Conservation (phyloP, 352 stramenopile genomes). For the Albugo laibachii region DNA sequence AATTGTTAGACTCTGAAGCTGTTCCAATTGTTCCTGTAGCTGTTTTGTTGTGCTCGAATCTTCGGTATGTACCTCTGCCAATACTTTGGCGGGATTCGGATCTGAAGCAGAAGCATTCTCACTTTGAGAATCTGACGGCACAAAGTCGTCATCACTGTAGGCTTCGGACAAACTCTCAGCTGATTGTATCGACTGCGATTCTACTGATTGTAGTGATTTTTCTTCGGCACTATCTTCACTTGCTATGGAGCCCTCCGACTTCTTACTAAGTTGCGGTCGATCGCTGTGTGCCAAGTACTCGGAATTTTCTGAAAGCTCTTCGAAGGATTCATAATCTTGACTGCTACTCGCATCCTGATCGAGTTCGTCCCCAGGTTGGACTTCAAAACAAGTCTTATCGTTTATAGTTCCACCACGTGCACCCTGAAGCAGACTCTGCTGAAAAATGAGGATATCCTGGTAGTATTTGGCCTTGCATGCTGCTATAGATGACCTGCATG, state of each 20-base stretch:
- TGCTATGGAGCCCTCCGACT: too few species aligned
- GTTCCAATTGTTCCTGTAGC: constrained; percentile 1
- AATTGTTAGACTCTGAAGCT: neutral
- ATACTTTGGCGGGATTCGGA: neutral
- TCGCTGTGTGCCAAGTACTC: neutral
- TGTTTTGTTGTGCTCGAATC: neutral
- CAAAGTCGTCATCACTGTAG: constrained; percentile 2
- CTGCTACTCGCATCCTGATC: neutral
- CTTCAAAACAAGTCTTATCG: neutral
- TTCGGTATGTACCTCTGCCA: constrained; percentile 3
- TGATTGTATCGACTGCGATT: too few species aligned
- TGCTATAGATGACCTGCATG: constrained; percentile 26
- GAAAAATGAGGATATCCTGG: constrained; percentile 34
- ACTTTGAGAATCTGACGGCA: too few species aligned
- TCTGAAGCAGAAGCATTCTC: too few species aligned
- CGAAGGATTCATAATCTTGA: constrained; percentile 1
- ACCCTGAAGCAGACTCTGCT: constrained; percentile 6
- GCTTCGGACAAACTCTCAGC: neutral
- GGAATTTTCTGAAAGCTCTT: constrained; percentile 1
- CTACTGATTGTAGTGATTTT: too few species aligned
- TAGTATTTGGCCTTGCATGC: constrained; percentile 37
- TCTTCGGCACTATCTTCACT: too few species aligned
- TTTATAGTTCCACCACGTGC: neutral
- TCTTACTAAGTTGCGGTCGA: neutral
- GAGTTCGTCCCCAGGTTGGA: neutral